A percentile compares a stretch with the other conserved stretches of the same genome.
These are phyloP conservation scores for Colletotrichum australisinense DNA, from an alignment of 2,329 filamentous ascomycete species.

Conservation along the genomic window DNA sequence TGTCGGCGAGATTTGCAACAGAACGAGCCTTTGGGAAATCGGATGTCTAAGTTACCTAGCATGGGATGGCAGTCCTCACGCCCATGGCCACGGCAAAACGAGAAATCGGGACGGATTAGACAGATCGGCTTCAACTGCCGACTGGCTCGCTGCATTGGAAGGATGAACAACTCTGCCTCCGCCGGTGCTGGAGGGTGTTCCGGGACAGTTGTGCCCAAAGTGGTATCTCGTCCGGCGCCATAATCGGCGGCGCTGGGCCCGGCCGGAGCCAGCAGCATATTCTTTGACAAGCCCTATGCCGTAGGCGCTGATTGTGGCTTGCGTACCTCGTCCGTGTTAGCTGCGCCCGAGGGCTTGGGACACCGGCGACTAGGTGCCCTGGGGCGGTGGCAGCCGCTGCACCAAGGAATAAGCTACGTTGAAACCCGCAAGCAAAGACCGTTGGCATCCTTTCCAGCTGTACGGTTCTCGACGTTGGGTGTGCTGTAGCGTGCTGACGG, in stretches of 20 bases:
- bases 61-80: neutral
- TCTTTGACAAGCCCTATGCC: neutral
- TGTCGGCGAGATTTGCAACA: neutral
- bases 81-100: neutral
- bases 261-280: constrained; percentile 1
- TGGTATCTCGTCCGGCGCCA: constrained; percentile 15
- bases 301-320: constrained; percentile 1
- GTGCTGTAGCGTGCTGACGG: neutral
- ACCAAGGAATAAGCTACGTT: neutral
- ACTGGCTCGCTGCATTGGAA: neutral
- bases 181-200: neutral
- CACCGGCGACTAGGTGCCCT: constrained; percentile 17
- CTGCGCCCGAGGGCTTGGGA: constrained; percentile 26
- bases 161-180: neutral
- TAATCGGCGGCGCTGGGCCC: neutral
- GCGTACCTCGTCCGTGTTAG: constrained; percentile 1
- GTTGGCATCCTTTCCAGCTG: constrained; percentile 7
- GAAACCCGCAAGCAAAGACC: constrained; percentile 4
- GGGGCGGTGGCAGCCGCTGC: constrained; percentile 6
- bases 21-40: neutral
- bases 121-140: neutral
- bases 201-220: neutral
- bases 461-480: constrained; percentile 5
- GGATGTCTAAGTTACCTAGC: neutral
- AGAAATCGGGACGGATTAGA: neutral